A percentile compares a stretch with the other conserved stretches of the same genome.
Conservation (phyloP, 208 protist species). For the Trypanosoma mega region DNA sequence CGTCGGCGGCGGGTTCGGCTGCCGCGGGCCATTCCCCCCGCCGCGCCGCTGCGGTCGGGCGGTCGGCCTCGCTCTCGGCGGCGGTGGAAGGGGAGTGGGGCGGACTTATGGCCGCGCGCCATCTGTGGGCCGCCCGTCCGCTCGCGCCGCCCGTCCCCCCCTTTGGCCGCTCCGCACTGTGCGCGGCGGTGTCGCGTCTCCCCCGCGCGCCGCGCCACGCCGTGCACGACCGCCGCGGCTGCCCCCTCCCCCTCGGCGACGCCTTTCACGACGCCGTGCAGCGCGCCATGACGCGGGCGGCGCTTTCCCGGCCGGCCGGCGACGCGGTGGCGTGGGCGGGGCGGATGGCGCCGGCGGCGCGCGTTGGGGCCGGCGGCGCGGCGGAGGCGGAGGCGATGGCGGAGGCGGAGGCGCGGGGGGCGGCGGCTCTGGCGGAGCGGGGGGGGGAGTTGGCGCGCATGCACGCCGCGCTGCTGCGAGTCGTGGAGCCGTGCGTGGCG, state of each 20-base stretch:
- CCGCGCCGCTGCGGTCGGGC: no score
- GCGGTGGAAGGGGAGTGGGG: neutral
- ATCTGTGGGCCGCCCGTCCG: neutral
- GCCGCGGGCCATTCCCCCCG: no score
- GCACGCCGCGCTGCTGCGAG: constrained; percentile 16
- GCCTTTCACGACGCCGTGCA: constrained; percentile 44
- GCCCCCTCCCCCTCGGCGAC: constrained; percentile 33
- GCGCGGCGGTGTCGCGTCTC: no score
- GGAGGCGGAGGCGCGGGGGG: neutral
- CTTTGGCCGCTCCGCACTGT: neutral
- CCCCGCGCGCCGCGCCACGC: constrained; percentile 28
- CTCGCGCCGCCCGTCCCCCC: no score
- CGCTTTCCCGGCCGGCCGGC: constrained; percentile 17
- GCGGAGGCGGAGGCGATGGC: neutral
- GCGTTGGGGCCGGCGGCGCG: neutral
- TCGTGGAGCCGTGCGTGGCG: constrained; percentile 7
- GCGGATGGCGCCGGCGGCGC: constrained; percentile 1
- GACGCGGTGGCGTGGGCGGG: neutral
- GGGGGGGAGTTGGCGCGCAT: neutral
- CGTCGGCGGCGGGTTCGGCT: neutral
- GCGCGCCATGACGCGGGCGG: constrained; percentile 33
- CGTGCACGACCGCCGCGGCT: constrained; percentile 48
- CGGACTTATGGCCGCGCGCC: neutral
- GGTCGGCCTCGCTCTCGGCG: no score
- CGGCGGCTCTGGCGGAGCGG: neutral